Percentiles rank a stretch among this genome's conserved stretches.
These are phyloP conservation scores for Podaxis carcinomalis DNA, from an alignment of 768 basidiomycete species.

Conservation along the genomic window DNA sequence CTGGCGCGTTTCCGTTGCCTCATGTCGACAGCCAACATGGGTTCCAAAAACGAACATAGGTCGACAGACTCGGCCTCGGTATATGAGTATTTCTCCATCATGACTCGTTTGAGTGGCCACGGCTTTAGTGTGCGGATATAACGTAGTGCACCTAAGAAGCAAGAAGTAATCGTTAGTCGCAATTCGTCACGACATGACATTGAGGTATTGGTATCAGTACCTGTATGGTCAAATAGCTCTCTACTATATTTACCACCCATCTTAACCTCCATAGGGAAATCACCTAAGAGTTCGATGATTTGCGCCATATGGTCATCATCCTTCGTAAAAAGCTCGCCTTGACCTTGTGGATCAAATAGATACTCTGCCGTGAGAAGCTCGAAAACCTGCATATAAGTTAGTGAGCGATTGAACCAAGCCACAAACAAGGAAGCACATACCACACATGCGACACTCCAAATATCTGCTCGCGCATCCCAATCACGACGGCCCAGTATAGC, in stretches of 20 bases:
- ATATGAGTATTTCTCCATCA: constrained; percentile 87
- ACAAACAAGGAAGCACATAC: constrained; percentile 35
- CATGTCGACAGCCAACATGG: constrained; percentile 74
- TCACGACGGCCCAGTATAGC: constrained; percentile 84
- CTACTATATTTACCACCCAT: constrained; percentile 82
- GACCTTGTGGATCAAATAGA: constrained; percentile 85
- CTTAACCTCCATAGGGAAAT: constrained; percentile 68
- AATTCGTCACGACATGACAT: constrained; percentile 5
- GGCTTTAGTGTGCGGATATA: constrained; percentile 73
- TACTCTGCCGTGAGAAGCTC: constrained; percentile 90
- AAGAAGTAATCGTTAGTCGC: background rate
- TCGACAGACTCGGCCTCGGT: constrained; percentile 49
- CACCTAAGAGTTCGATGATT: constrained; percentile 87
- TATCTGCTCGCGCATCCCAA: constrained; percentile 83
- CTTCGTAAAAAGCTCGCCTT: constrained; percentile 78
- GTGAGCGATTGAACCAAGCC: background rate
- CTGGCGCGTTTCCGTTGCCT: constrained; percentile 64
- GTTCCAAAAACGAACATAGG: constrained; percentile 65
- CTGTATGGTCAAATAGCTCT: constrained; percentile 77
- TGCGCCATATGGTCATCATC: constrained; percentile 97
- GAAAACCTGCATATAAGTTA: constrained; percentile 49
- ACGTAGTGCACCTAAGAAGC: constrained; percentile 52
- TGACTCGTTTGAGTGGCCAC: constrained; percentile 80
- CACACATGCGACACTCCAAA: constrained; percentile 91
- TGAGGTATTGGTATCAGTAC: constrained; percentile 29